Evolutionary conservation across 2,329 filamentous ascomycete genomes (phyloP).

Genomic region (Stemphylium vesicarium): DNA sequence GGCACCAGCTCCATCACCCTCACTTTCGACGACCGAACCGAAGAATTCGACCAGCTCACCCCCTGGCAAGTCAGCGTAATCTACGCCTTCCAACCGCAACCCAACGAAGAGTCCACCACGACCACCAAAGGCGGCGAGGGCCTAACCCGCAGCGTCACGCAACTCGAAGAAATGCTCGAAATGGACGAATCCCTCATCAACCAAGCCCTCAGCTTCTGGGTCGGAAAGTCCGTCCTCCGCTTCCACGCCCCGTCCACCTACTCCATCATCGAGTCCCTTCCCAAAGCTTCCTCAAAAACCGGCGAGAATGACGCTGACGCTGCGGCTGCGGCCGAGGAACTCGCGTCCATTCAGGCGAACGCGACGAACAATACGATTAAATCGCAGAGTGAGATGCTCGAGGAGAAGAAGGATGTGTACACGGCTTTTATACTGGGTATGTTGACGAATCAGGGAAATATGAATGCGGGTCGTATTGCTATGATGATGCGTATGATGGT

Average conservation of each 20-base stretch:
- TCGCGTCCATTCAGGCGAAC: conserved; percentile 45
- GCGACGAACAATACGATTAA: conserved; percentile 58
- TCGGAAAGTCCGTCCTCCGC: conserved; percentile 69
- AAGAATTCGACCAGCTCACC: conserved; percentile 76
- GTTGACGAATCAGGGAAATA: conserved; percentile 88
- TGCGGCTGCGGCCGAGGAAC: conserved; percentile 48
- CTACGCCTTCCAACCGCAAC: conserved; percentile 72
- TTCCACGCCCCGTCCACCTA: conserved; percentile 59
- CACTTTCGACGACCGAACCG: conserved; percentile 78
- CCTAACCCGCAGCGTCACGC: conserved; percentile 49
- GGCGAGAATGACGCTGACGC: conserved; percentile 35
- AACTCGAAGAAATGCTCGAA: conserved; percentile 63
- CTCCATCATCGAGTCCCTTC: conserved; percentile 66
- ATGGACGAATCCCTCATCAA: conserved; percentile 77
- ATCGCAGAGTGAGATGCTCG: conserved; percentile 64
- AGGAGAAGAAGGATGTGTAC: conserved; percentile 76
- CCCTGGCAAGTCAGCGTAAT: conserved; percentile 90
- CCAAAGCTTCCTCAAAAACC: conserved; percentile 39
- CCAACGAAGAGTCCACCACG: conserved; percentile 34
- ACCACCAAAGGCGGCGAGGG: conserved; percentile 25
- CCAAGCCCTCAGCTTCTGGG: conserved; percentile 74
- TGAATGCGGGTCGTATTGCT: conserved; percentile 80
- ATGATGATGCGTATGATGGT: conserved; percentile 97
- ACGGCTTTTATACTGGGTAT: conserved; percentile 93
- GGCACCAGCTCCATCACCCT: conserved; percentile 82